Evolutionary conservation across 2,329 filamentous ascomycete species (phyloP), one percentile per base, ranked within the genome.

Genomic region (Claviceps sp.): DNA sequence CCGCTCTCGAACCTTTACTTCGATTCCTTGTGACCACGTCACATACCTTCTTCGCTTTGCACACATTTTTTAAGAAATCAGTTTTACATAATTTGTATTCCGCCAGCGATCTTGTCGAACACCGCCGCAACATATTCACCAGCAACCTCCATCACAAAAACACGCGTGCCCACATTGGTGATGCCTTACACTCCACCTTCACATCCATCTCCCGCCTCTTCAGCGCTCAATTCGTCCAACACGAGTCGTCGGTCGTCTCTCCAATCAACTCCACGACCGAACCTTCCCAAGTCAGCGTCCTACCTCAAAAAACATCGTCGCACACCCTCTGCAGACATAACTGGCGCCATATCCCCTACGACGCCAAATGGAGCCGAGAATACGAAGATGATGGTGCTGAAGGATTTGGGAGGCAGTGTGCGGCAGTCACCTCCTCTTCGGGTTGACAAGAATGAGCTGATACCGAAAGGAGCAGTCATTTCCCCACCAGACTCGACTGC

Each of bases 131-230:
- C 9, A 47, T n/a, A 22, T 20, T 6, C 2, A 20, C 4, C 18
- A 11, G 9, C 9, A 14, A 6, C n/a, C n/a, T n/a, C 26, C 5
- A 18, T 5, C 37, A 49, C 47, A 34, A 37, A 51, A 52, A 52
- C 40, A 53, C 52, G 55, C 58, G 62, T 58, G 58, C 52, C 52
- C 55, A 24, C 37, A 22, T 55, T 67, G 67, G 73, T 77, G 73
- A 93, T 93, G 87, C 87, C 87, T 81, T 93, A 93, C 74, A 93
- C 87, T 69, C 86, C 87, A 55, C 87, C 87, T 57, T 80, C 83
- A 61, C 78, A 79, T 64, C 72, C 76, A 64, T 83, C 81, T 55
- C 79, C 81, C 63, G 73, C 79, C 59, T 73, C 77, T 55, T 82
- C 81, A 61, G 72, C 73, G 54, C 70, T 76, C 50, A 62, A 72